Conservation (phyloP, 805 yeast genomes). For the Lachancea meyersii region DNA sequence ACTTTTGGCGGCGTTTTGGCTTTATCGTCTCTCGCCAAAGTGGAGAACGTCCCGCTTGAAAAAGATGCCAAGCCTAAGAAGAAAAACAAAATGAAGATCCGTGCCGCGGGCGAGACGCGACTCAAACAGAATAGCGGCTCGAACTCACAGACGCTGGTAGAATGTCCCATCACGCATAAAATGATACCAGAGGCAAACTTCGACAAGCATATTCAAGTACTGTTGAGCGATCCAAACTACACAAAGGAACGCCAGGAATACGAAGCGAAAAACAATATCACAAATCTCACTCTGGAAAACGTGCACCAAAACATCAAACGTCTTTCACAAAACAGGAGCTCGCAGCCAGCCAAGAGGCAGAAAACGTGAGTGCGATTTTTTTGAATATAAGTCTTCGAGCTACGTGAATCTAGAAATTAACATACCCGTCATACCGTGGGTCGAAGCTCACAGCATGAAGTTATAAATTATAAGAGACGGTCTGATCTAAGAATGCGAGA, state of each 20-base stretch:
- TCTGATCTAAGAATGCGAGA: too few relatives aligned
- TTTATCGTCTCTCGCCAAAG: neutral
- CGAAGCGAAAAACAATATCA: slow-evolving; percentile 47
- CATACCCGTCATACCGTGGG: too few relatives aligned
- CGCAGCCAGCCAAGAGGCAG: slow-evolving; percentile 6
- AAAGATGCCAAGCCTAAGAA: slow-evolving; percentile 11
- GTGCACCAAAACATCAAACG: slow-evolving; percentile 57
- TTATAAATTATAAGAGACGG: too few relatives aligned
- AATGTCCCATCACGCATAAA: slow-evolving; percentile 76
- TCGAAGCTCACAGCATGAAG: too few relatives aligned
- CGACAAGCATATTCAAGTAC: slow-evolving; percentile 61
- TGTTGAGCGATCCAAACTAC: slow-evolving; percentile 73
- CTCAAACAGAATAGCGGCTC: slow-evolving; percentile 17
- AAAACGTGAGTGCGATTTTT: neutral
- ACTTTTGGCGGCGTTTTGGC: neutral
- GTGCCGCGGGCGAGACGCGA: slow-evolving; percentile 67
- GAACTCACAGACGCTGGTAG: slow-evolving; percentile 32
- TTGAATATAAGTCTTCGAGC: neutral
- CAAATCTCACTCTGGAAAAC: slow-evolving; percentile 49
- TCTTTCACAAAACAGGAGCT: slow-evolving; percentile 15
- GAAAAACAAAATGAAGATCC: slow-evolving; percentile 53
- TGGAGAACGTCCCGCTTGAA: neutral
- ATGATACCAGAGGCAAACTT: slow-evolving; percentile 64
- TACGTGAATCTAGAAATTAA: neutral
- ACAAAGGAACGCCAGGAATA: slow-evolving; percentile 56